phyloP scores from a whole-genome alignment of 148 eudicot genomes.

The Cornus controversa region DNA sequence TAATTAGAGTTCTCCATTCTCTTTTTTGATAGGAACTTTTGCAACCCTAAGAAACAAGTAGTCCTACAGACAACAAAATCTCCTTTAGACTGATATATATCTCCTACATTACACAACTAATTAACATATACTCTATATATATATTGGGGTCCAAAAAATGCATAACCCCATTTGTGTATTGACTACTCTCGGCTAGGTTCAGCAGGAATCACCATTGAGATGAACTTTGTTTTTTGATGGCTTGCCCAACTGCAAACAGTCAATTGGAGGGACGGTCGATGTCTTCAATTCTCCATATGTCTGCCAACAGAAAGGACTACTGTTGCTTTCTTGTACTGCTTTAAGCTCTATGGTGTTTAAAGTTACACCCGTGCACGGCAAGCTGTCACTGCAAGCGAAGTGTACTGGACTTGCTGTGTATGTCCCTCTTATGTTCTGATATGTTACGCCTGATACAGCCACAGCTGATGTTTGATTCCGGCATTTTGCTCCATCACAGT shows the following conservation, averaged over 20 bases:
- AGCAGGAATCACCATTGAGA: neutral
- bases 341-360: constrained; percentile 17
- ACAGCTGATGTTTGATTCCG: constrained; percentile 31
- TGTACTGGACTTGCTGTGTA: constrained; percentile 21
- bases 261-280: constrained; percentile 5
- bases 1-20: no score
- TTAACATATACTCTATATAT: no score
- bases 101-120: neutral
- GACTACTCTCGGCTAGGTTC: neutral
- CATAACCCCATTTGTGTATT: no score
- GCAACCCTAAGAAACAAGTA: no score
- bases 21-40: no score
- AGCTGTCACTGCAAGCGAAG: constrained; percentile 29
- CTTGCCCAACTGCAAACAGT: constrained; percentile 5
- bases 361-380: constrained; percentile 22
- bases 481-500: constrained; percentile 21
- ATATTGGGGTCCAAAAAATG: no score
- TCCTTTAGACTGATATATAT: neutral
- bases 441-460: constrained; percentile 24
- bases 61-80: neutral
- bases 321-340: constrained; percentile 11
- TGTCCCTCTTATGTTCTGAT: constrained; percentile 32
- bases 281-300: neutral
- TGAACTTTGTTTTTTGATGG: neutral
- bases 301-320: neutral